These are phyloP conservation scores for Quercus engelmannii DNA, from an alignment of 306 rosid species.

Conservation along the genomic window DNA sequence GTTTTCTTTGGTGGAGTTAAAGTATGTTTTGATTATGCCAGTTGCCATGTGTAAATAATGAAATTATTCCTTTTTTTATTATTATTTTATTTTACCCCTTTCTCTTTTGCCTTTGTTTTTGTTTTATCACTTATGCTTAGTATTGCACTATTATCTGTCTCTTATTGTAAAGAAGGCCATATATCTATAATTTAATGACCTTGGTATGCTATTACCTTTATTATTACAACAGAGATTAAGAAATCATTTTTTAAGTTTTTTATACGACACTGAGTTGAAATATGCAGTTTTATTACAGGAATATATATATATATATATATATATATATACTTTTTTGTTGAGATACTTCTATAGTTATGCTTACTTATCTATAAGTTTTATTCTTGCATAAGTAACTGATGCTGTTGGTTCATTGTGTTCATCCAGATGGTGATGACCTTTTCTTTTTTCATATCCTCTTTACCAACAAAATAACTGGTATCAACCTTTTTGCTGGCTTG, in stretches of 20 bases:
- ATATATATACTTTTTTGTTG: too few species aligned
- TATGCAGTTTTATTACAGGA: not conserved
- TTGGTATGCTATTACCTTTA: not conserved
- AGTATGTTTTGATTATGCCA: not conserved
- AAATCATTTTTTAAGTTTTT: not conserved
- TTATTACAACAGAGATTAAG: not conserved
- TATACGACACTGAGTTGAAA: not conserved
- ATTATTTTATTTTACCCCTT: too few species aligned
- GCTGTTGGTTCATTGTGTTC: too few species aligned
- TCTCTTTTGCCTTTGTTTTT: not conserved
- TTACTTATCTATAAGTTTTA: not conserved
- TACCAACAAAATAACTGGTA: not conserved
- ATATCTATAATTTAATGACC: not conserved
- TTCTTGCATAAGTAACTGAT: too few species aligned
- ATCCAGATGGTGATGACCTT: not conserved
- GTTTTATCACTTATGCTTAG: not conserved
- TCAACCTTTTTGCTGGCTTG: slow-evolving; percentile 13
- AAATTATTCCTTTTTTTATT: too few species aligned
- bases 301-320: too few species aligned
- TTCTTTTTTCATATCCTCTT: not conserved
- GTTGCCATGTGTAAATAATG: too few species aligned
- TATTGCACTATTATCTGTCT: not conserved
- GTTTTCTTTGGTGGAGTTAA: not conserved
- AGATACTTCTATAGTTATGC: not conserved
- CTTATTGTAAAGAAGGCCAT: not conserved